Conservation (phyloP, 306 rosid species). For the Dryas drummondii region DNA sequence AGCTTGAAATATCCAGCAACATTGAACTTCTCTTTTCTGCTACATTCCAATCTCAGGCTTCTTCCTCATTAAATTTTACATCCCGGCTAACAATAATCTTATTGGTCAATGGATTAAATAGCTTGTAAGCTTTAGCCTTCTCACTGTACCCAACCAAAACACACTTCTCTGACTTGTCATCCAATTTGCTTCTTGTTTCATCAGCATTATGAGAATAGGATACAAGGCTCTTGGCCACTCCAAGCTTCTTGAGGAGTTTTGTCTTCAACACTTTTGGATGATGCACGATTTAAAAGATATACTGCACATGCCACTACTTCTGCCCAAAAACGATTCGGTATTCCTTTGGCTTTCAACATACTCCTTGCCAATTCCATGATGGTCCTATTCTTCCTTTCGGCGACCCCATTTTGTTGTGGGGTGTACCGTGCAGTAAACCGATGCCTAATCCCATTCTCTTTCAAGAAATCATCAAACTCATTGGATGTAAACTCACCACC, state of each 20-base stretch:
- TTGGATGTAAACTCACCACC: background rate
- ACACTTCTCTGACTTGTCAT: background rate
- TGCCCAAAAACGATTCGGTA: background rate
- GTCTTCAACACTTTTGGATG: background rate
- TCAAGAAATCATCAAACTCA: background rate
- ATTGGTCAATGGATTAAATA: background rate
- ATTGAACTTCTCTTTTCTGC: too few species aligned
- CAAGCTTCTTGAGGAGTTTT: background rate
- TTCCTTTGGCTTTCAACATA: background rate
- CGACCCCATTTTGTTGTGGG: background rate
- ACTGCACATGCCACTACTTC: background rate
- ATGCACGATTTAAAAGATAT: background rate
- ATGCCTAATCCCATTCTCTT: background rate
- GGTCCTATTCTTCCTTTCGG: background rate
- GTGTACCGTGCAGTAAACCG: background rate
- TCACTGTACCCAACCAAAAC: background rate
- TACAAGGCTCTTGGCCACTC: background rate
- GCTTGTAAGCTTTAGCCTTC: background rate
- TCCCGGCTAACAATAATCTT: constrained; percentile 9
- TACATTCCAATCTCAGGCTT: background rate
- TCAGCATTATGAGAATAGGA: background rate
- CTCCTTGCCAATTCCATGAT: background rate
- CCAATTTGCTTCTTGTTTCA: constrained; percentile 3
- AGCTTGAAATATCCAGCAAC: too few species aligned
- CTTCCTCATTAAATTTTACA: constrained; percentile 8